Percentiles rank a stretch among this genome's conserved stretches.
These are phyloP conservation scores for Bonia amplexicaulis DNA, from an alignment of 176 grass and related monocot species.

Conservation along the genomic window DNA sequence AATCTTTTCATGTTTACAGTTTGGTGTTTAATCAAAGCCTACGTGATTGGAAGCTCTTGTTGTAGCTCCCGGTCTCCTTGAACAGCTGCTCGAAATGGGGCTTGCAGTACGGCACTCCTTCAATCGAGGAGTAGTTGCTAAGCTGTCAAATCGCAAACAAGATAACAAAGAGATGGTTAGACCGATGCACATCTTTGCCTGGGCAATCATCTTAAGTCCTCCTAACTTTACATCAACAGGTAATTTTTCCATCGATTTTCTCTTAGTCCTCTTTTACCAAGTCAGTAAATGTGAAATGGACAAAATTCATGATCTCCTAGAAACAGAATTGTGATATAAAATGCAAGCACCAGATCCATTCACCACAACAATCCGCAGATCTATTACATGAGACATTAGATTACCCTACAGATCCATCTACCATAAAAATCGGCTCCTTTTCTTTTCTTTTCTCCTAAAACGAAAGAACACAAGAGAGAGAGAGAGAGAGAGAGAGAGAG, in stretches of 20 bases:
- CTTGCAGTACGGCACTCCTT: constrained; percentile 90
- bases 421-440: neutral
- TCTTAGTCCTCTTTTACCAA: constrained; percentile 8
- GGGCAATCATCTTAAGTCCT: neutral
- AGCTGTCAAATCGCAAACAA: constrained; percentile 35
- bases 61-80: constrained; percentile 85
- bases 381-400: neutral
- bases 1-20: neutral
- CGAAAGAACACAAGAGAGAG: neutral
- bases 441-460: neutral
- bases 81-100: constrained; percentile 90
- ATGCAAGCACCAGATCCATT: constrained; percentile 17
- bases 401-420: constrained; percentile 22
- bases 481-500: neutral
- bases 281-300: neutral
- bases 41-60: constrained; percentile 78
- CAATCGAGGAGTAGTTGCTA: constrained; percentile 81
- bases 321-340: neutral
- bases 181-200: neutral
- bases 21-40: neutral
- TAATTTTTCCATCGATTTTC: neutral
- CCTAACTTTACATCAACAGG: neutral
- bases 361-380: constrained; percentile 16
- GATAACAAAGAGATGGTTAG: neutral
- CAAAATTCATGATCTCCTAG: neutral